These are phyloP conservation scores for Pelargonium myrrhifolium DNA, from an alignment of 441 rosid genomes.

Conservation along the genomic window DNA sequence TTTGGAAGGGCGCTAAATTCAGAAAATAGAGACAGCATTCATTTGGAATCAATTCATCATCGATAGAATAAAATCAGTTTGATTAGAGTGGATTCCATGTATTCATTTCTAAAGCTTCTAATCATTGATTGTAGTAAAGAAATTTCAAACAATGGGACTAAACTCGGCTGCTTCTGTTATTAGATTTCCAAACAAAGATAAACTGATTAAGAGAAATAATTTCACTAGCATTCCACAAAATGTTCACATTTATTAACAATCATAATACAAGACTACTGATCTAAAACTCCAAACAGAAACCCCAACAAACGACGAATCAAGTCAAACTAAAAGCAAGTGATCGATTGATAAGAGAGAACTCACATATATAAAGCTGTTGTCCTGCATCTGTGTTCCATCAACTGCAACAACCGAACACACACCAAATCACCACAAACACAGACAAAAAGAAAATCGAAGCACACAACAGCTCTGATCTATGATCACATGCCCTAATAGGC, in stretches of 20 bases:
- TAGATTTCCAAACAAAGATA: neutral
- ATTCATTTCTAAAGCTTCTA: neutral
- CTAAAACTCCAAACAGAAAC: neutral
- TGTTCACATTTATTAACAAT: neutral
- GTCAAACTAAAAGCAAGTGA: slow-evolving; percentile 8
- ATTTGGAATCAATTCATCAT: too few relatives aligned
- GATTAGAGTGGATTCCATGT: neutral
- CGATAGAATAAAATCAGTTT: too few relatives aligned
- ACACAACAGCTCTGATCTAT: neutral
- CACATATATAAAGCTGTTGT: slow-evolving; percentile 80
- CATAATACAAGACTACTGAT: neutral
- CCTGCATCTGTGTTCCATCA: slow-evolving; percentile 65
- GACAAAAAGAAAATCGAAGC: slow-evolving; percentile 3
- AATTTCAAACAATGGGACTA: neutral
- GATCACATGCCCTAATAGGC: neutral
- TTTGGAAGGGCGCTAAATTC: neutral
- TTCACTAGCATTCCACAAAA: neutral
- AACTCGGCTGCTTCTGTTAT: neutral
- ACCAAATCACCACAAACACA: slow-evolving; percentile 11
- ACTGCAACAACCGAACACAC: slow-evolving; percentile 44
- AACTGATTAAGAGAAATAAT: neutral
- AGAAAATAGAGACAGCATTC: neutral
- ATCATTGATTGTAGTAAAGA: too few relatives aligned
- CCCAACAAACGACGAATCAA: neutral
- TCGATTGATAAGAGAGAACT: slow-evolving; percentile 27